Base-by-base conservation (phyloP, 768 basidiomycete genomes). In the Cystofilobasidium macerans region DNA sequence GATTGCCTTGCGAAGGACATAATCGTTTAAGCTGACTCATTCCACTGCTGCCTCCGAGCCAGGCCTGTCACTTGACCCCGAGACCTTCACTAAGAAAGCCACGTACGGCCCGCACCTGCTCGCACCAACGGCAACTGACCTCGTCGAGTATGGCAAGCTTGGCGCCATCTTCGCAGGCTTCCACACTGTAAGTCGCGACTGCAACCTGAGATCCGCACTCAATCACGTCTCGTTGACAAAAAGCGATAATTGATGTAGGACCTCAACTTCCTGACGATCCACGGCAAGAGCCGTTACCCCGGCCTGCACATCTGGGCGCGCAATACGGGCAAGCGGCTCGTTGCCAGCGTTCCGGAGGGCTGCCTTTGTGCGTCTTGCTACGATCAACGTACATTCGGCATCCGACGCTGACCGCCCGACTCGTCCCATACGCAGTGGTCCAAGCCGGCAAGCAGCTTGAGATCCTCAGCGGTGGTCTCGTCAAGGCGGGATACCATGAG, bases 381-480 rank as follows among this genome's bases (percentile, higher is more conserved):
- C 22, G 24, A 14, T 36, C 30, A 30, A 48, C 24, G 12, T 6
- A 22, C 28, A 20, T 33, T 22, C 22, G 14, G 28, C n/a, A 16
- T 48, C n/a, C n/a, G 45, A 24, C 20, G n/a, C 45, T 8, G 7
- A 48, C 24, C 38, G 82, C 13, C 51, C n/a, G n/a, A n/a, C n/a
- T n/a, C n/a, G n/a, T n/a, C n/a, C n/a, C n/a, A n/a, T n/a, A n/a
- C n/a, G n/a, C n/a, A 64, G 63, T 98, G 18, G 89, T 98, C 1
- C 93, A 98, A 76, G 92, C 92, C 1, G 93, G 93, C 45, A 94
- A 92, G 76, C 93, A 98, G 74, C 82, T 98, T 14, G 93, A 95
- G 73, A 88, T 89, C 75, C 78, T 91, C 54, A 76, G 78, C 8
- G 78, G 76, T 0, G 78, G 93, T 0, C 77, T 93, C 33, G 84